phyloP scores from a whole-genome alignment of 1,139 yeast species.

The Candida neerlandica region DNA sequence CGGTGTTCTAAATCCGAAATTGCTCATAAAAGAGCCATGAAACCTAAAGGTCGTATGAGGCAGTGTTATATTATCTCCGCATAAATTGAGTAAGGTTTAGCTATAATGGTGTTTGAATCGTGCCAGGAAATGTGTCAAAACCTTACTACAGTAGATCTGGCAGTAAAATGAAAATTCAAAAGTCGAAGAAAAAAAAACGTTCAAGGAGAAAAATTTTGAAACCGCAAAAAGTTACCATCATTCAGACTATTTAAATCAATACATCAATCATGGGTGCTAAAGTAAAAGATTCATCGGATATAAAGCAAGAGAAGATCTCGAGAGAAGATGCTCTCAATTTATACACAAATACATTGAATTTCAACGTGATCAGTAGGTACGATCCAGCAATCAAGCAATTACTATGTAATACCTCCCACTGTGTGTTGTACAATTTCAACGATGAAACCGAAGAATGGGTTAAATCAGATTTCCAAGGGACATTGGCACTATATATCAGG shows the following conservation, averaged over 20 bases:
- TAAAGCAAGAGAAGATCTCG: slow-evolving; percentile 21
- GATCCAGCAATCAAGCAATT: slow-evolving; percentile 81
- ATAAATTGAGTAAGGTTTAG: too few relatives aligned
- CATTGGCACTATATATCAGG: slow-evolving; percentile 76
- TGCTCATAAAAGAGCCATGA: too few relatives aligned
- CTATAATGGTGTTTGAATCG: too few relatives aligned
- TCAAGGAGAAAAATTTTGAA: too few relatives aligned
- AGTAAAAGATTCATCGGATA: slow-evolving; percentile 1
- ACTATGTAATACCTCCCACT: slow-evolving; percentile 74
- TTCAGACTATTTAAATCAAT: background rate
- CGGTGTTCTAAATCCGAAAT: too few relatives aligned
- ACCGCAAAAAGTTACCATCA: too few relatives aligned
- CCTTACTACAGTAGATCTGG: too few relatives aligned
- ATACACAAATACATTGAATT: slow-evolving; percentile 71
- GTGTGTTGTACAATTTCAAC: slow-evolving; percentile 75
- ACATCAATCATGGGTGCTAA: slow-evolving; percentile 9
- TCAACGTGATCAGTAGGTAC: slow-evolving; percentile 79
- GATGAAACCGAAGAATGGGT: slow-evolving; percentile 73
- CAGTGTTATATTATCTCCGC: too few relatives aligned
- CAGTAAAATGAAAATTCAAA: too few relatives aligned
- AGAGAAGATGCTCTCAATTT: slow-evolving; percentile 52
- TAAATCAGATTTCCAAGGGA: slow-evolving; percentile 78
- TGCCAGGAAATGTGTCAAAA: too few relatives aligned
- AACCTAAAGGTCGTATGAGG: too few relatives aligned
- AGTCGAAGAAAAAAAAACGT: too few relatives aligned